Base-by-base conservation (phyloP, 2,329 filamentous ascomycete genomes). In the Onygena corvina region DNA sequence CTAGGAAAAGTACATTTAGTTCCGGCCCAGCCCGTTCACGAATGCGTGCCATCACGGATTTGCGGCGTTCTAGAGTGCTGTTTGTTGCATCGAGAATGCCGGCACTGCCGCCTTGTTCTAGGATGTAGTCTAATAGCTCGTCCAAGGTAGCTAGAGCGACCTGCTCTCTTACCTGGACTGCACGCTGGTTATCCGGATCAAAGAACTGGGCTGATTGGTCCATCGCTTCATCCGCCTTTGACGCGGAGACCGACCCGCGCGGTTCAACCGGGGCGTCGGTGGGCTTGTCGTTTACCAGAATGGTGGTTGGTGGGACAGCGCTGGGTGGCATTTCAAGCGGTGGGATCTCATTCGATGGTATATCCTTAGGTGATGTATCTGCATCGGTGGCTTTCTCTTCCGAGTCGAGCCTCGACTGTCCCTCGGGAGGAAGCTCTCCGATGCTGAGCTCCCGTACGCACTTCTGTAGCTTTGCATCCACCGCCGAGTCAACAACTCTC, bases 31-130 rank as follows among this genome's bases (percentile, higher is more conserved):
- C 90, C 47, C 86, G 79, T 47, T 81, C 71, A 59, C 86, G 84
- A 60, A 96, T 86, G 57, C 80, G 84, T 53, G 90, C 78, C 59
- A 94, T 87, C 49, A 98, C 77, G 21, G 84, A 76, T 66, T 90
- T 82, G 46, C 92, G 80, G 31, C 92, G 83, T 54, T 86, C 78
- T 46, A 94, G 76, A 0, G 92, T 98, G 70, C 89, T 95, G 70
- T 98, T 98, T 5, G 92, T 98, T 5, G 92, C 92, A 67, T 98
- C 92, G 9, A 98, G 78, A 54, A 98, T 96, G 31, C 92, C 92
- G 7, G 96, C 86, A 25, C 88, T 86, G 42, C 92, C 92, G 23
- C 84, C 86, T 48, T 81, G 75, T 20, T 81, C 74, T 29, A 96
- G 72, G 8, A 98, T 80, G 64, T 94, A 98, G 58, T 94, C 84